These are phyloP conservation scores for Nicotiana tomentosiformis DNA, from an alignment of 257 asterid species.

Conservation along the genomic window DNA sequence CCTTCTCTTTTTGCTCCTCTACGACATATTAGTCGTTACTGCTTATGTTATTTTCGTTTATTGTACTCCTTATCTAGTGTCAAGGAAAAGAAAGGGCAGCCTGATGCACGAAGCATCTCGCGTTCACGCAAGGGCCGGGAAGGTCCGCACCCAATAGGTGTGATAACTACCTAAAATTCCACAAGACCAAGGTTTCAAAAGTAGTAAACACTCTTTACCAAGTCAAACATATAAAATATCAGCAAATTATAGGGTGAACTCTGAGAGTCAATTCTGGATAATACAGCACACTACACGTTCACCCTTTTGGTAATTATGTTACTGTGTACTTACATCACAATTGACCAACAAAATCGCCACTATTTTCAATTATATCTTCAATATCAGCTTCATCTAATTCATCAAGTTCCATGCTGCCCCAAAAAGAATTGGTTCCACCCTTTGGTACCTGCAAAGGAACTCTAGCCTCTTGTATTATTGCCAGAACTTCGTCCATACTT, in stretches of 20 bases:
- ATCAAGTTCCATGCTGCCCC: conserved; percentile 36
- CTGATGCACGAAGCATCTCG: too few relatives aligned
- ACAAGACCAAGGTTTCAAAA: not conserved
- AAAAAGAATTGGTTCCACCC: conserved; percentile 5
- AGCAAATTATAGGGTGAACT: not conserved
- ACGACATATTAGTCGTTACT: too few relatives aligned
- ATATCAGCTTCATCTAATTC: conserved; percentile 30
- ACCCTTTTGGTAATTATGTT: not conserved
- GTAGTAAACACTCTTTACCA: not conserved
- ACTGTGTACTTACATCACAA: conserved; percentile 10
- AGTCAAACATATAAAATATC: not conserved
- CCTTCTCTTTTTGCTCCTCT: too few relatives aligned
- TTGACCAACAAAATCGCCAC: conserved; percentile 31
- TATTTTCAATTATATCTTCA: conserved; percentile 22
- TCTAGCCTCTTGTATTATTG: conserved; percentile 32
- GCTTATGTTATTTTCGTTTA: too few relatives aligned
- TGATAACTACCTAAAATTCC: too few relatives aligned
- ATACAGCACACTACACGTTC: not conserved
- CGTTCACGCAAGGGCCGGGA: too few relatives aligned
- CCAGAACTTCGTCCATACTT: conserved; percentile 32
- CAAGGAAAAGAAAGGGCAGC: too few relatives aligned
- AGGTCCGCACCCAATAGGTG: too few relatives aligned
- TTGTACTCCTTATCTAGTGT: too few relatives aligned
- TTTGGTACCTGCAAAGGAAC: not conserved
- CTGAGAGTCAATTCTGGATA: not conserved